A percentile compares a stretch with the other conserved stretches of the same genome.
Evolutionary conservation across 2,329 filamentous ascomycete species (phyloP).

Genomic region (Mycosphaerella arachidis): DNA sequence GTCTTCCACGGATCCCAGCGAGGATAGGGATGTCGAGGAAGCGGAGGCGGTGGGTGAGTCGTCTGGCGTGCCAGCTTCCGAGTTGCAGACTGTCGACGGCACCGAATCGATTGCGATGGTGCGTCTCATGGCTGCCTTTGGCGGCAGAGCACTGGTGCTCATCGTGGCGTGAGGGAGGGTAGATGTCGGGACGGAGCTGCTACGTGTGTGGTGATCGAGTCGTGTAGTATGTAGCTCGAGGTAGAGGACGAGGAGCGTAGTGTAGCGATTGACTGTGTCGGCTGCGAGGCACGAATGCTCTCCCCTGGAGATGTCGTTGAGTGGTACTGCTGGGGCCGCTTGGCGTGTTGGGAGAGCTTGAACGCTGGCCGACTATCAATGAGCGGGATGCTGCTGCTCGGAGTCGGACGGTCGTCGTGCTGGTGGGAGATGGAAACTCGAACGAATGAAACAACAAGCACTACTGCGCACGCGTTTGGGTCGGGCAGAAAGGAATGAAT

Average conservation of each 20-base stretch:
- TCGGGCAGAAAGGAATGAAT: background rate
- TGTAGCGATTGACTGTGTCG: background rate
- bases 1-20: conserved; percentile 65
- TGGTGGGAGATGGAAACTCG: background rate
- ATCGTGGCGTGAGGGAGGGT: conserved; percentile 21
- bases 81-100: conserved; percentile 51
- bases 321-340: conserved; percentile 3
- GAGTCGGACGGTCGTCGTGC: background rate
- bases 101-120: conserved; percentile 49
- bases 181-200: background rate
- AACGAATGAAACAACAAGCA: background rate
- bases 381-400: background rate
- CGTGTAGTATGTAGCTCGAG: background rate
- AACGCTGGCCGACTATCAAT: background rate
- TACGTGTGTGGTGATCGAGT: background rate
- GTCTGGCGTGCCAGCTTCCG: conserved; percentile 51
- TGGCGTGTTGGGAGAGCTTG: conserved; percentile 1
- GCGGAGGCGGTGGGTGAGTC: conserved; percentile 60
- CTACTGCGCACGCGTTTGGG: background rate
- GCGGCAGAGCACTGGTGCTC: conserved; percentile 53
- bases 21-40: conserved; percentile 89
- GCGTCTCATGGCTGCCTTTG: conserved; percentile 42
- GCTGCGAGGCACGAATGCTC: background rate
- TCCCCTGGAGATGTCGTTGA: background rate
- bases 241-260: background rate